These are phyloP conservation scores for Lipomyces yamanashiensis DNA, from an alignment of 805 yeast genomes.

Conservation along the genomic window DNA sequence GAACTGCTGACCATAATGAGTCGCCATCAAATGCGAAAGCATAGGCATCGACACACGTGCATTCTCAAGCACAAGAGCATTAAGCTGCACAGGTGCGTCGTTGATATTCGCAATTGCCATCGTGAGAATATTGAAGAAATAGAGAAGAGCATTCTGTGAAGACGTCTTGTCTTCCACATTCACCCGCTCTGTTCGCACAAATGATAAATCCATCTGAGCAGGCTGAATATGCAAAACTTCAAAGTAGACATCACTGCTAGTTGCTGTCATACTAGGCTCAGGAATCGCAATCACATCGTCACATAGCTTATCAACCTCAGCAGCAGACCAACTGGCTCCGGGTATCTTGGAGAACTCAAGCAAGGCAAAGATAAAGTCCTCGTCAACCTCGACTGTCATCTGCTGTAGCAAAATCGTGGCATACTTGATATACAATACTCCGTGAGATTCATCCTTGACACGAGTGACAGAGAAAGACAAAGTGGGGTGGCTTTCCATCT, in stretches of 20 bases:
- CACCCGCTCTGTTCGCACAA: constrained; percentile 83
- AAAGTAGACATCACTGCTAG: constrained; percentile 79
- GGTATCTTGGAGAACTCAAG: constrained; percentile 81
- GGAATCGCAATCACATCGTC: constrained; percentile 71
- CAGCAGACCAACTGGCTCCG: constrained; percentile 73
- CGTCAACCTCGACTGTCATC: constrained; percentile 89
- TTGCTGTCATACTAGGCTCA: constrained; percentile 60
- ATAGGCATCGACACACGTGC: constrained; percentile 83
- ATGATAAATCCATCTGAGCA: constrained; percentile 81
- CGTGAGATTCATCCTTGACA: constrained; percentile 87
- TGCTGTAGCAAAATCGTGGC: constrained; percentile 90
- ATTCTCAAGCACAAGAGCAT: constrained; percentile 86
- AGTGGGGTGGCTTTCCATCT: constrained; percentile 87
- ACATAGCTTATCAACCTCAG: constrained; percentile 57
- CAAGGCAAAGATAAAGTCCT: constrained; percentile 83
- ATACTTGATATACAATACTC: constrained; percentile 86
- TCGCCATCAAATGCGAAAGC: constrained; percentile 67
- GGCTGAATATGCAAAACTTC: constrained; percentile 95
- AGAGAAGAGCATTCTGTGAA: constrained; percentile 67
- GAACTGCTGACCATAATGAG: constrained; percentile 91
- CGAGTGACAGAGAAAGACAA: constrained; percentile 82
- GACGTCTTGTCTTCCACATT: constrained; percentile 66
- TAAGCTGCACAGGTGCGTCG: constrained; percentile 91
- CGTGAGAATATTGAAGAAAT: constrained; percentile 79
- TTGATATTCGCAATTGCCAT: constrained; percentile 98